Evolutionary conservation across 768 basidiomycete genomes (phyloP).

Genomic region (Tricholoma sp.): DNA sequence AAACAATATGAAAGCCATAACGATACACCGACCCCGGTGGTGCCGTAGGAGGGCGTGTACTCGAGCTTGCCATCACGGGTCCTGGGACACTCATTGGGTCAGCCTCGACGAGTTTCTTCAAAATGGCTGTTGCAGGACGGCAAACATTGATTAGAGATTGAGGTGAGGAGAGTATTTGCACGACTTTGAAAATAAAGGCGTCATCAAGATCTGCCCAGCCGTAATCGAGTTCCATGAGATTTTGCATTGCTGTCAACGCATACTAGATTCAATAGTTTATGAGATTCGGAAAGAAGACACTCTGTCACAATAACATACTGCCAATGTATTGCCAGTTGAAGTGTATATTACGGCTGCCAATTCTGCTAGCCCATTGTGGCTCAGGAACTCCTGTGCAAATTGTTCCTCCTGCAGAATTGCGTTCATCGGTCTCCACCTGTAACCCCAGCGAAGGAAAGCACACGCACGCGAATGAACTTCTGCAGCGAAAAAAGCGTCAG

Average conservation of each 20-base stretch:
- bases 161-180: slow-evolving; percentile 71
- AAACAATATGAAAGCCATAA: slow-evolving; percentile 82
- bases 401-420: slow-evolving; percentile 60
- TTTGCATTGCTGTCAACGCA: slow-evolving; percentile 80
- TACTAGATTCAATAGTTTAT: slow-evolving; percentile 44
- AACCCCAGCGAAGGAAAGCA: background rate
- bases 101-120: slow-evolving; percentile 86
- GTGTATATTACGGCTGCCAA: slow-evolving; percentile 65
- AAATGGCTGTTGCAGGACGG: slow-evolving; percentile 84
- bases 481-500: slow-evolving; percentile 74
- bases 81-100: slow-evolving; percentile 68
- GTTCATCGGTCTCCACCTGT: background rate
- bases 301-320: slow-evolving; percentile 41
- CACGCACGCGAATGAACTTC: slow-evolving; percentile 66
- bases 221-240: slow-evolving; percentile 80
- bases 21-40: slow-evolving; percentile 72
- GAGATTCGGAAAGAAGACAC: slow-evolving; percentile 1
- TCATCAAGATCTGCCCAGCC: slow-evolving; percentile 76
- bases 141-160: slow-evolving; percentile 83
- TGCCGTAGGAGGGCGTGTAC: slow-evolving; percentile 43
- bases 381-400: slow-evolving; percentile 76
- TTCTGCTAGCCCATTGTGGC: slow-evolving; percentile 62
- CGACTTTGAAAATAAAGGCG: slow-evolving; percentile 70
- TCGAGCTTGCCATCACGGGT: slow-evolving; percentile 53
- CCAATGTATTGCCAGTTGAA: slow-evolving; percentile 78